Evolutionary conservation across 441 rosid genomes (phyloP).

Genomic region (Daphne laureola): DNA sequence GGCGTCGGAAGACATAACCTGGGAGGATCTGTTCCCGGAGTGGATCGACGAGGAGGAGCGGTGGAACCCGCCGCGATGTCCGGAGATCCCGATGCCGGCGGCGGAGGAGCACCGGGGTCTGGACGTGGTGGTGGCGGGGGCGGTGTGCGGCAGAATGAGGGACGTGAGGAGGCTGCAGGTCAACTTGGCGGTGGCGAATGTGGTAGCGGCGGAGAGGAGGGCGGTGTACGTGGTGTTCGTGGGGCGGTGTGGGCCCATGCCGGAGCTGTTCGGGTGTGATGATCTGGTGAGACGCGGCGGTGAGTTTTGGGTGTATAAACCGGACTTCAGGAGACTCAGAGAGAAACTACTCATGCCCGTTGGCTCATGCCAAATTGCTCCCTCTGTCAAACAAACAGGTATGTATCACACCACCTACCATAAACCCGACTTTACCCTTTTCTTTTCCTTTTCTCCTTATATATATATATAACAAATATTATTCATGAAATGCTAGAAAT

Average conservation of each 20-base stretch:
- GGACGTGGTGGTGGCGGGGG: conserved; percentile 53
- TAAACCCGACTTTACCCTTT: too few species aligned
- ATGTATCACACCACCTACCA: too few species aligned
- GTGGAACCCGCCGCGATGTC: conserved; percentile 33
- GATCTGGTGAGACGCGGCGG: conserved; percentile 47
- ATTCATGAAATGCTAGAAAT: too few species aligned
- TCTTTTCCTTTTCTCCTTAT: too few species aligned
- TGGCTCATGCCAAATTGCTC: conserved; percentile 73
- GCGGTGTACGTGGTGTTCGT: conserved; percentile 42
- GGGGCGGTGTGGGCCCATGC: conserved; percentile 79
- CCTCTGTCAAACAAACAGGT: conserved; percentile 38
- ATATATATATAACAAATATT: too few species aligned
- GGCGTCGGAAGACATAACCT: conserved; percentile 25
- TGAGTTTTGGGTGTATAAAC: conserved; percentile 55
- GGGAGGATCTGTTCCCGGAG: conserved; percentile 64
- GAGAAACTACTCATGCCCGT: conserved; percentile 59
- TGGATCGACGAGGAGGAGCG: conserved; percentile 63
- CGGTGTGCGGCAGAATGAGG: conserved; percentile 54
- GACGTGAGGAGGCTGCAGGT: conserved; percentile 70
- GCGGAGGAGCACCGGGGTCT: conserved; percentile 32
- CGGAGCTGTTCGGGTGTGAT: conserved; percentile 66
- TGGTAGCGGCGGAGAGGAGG: conserved; percentile 33
- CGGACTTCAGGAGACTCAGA: conserved; percentile 37
- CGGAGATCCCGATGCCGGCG: conserved; percentile 60
- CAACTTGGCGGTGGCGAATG: conserved; percentile 67